Evolutionary conservation across 225 moss, liverwort and hornwort genomes (phyloP), one percentile per base, ranked within the genome.

Genomic region (Straminergon stramineum): DNA sequence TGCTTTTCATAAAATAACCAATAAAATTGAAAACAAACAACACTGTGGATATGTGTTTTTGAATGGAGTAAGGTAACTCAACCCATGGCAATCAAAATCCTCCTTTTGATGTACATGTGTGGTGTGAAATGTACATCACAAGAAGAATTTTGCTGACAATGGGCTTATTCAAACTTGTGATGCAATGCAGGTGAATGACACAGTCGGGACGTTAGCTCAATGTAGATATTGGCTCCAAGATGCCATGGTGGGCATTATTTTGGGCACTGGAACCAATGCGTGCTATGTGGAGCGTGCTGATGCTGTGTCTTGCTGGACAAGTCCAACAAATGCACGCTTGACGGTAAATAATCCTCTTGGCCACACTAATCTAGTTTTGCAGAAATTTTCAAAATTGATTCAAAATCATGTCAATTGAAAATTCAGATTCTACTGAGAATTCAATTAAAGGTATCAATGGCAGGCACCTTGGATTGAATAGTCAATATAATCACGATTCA

Each of bases 211-310:
- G 9, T 89, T 96, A 89, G 97, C 97, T 8, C 96, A 94, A 55
- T 96, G 95, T 48, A 85, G 94, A 23, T 97, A 97, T 85, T 94
- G 94, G 94, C 75, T 95, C 75, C 26, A 79, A 22, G 93, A 97
- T 68, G 95, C 95, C 30, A 96, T 96, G 95, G 91, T 97, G 57
- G 97, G 95, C 5, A 93, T 97, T 78, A 97, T 97, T 88, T 87
- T 97, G 78, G 97, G 97, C 69, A 97, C 97, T 1, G 96, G 97
- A 35, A 91, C 95, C 1, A 96, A 97, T 87, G 97, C 97, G 9
- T 96, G 96, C 88, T 97, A 97, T 13, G 96, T 97, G 28, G 96
- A 97, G 91, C 86, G 86, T 30, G 92, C 92, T 6, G 84, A 93
- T 8, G 92, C 92, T 9, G 86, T 97, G 16, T 67, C 90, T 31